These are phyloP conservation scores for Paraphoma chrysanthemicola DNA, from an alignment of 2,329 filamentous ascomycete genomes.

Conservation along the genomic window DNA sequence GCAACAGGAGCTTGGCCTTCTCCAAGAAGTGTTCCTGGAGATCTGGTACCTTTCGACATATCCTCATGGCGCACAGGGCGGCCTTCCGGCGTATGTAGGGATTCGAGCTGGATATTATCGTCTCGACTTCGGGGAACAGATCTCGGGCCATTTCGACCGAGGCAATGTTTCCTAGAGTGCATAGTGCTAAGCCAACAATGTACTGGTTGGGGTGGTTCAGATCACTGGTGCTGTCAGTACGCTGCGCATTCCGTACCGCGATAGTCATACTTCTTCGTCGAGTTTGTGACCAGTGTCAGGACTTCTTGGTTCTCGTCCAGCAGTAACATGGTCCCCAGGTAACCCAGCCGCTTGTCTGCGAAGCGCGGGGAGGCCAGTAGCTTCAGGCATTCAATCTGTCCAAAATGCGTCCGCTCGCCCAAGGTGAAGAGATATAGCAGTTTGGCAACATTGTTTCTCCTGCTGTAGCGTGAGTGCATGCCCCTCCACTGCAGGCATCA, in stretches of 20 bases:
- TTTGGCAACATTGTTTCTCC: constrained; percentile 98
- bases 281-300: constrained; percentile 95
- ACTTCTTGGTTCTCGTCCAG: constrained; percentile 99
- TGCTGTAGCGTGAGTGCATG: constrained; percentile 51
- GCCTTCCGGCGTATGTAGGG: constrained; percentile 99
- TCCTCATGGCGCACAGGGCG: constrained; percentile 97
- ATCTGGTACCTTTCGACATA: constrained; percentile 97
- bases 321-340: constrained; percentile 93
- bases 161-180: constrained; percentile 96
- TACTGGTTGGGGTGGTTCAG: constrained; percentile 98
- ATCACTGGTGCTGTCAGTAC: constrained; percentile 67
- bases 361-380: constrained; percentile 95
- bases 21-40: constrained; percentile 97
- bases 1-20: constrained; percentile 85
- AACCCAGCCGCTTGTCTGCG: constrained; percentile 94
- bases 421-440: constrained; percentile 97
- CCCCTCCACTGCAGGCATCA: constrained; percentile 12
- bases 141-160: constrained; percentile 98
- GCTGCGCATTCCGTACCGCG: too few relatives aligned
- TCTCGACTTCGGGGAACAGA: constrained; percentile 94
- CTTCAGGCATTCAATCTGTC: constrained; percentile 99
- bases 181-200: constrained; percentile 93
- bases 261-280: constrained; percentile 82
- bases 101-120: constrained; percentile 87
- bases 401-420: constrained; percentile 96